These are phyloP conservation scores for Wallacemonas sp. DNA, from an alignment of 208 protist genomes.

Conservation along the genomic window DNA sequence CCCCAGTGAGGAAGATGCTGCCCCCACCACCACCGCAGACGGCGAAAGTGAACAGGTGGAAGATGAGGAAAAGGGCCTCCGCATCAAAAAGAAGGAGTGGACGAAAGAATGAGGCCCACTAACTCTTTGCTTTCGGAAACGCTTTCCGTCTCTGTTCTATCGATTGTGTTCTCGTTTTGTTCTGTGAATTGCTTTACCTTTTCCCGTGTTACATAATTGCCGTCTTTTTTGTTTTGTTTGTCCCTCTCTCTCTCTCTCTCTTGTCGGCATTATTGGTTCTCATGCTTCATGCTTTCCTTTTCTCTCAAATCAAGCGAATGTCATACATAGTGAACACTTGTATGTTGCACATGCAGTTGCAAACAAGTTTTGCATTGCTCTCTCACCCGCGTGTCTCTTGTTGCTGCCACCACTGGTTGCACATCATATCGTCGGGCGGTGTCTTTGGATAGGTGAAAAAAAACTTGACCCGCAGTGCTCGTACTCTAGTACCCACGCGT, in stretches of 20 bases:
- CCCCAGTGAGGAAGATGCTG: constrained; percentile 11
- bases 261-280: neutral
- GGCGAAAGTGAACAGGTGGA: constrained; percentile 17
- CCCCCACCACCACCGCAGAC: constrained; percentile 15
- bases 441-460: no score
- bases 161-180: constrained; percentile 1
- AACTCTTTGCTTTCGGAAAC: neutral
- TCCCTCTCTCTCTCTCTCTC: constrained; percentile 14
- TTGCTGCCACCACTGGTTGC: no score
- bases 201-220: neutral
- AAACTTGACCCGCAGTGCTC: no score
- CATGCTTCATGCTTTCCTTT: no score
- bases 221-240: constrained; percentile 17
- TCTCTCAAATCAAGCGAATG: no score
- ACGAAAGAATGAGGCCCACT: constrained; percentile 31
- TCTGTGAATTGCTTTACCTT: constrained; percentile 3
- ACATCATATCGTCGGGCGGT: no score
- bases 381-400: no score
- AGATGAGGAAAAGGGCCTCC: constrained; percentile 23
- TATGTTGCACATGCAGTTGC: no score
- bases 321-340: no score
- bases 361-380: no score
- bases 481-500: no score
- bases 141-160: neutral
- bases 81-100: constrained; percentile 82